These are phyloP conservation scores for Asterionellopsis glacialis DNA, from an alignment of 108 stramenopile genomes.

Conservation along the genomic window DNA sequence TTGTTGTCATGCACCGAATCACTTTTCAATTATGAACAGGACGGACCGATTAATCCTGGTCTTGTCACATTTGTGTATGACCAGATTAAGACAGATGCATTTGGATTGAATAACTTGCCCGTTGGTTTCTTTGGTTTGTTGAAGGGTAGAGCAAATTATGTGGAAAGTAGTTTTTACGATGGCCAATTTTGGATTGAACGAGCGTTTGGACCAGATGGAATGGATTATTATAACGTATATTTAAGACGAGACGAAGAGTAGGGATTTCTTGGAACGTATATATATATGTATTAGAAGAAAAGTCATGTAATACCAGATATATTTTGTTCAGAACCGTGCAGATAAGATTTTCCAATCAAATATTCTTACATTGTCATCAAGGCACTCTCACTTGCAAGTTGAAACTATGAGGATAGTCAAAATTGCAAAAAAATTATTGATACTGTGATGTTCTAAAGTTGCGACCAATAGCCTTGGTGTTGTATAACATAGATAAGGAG, in stretches of 20 bases:
- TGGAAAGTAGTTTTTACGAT: slow-evolving; percentile 69
- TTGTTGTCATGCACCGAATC: neutral
- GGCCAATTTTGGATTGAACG: slow-evolving; percentile 67
- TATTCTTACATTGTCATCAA: too few species aligned
- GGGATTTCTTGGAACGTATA: too few species aligned
- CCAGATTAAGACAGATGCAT: slow-evolving; percentile 58
- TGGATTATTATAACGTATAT: slow-evolving; percentile 34
- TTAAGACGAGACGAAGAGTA: slow-evolving; percentile 15
- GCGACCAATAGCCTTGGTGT: too few species aligned
- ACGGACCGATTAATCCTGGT: slow-evolving; percentile 46
- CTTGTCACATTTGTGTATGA: slow-evolving; percentile 59
- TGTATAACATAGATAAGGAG: too few species aligned
- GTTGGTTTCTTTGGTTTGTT: slow-evolving; percentile 70
- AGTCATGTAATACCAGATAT: too few species aligned
- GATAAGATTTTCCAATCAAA: too few species aligned
- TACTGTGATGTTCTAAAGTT: too few species aligned
- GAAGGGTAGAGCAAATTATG: slow-evolving; percentile 48
- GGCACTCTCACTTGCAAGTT: too few species aligned
- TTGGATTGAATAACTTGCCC: slow-evolving; percentile 59
- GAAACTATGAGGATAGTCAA: too few species aligned
- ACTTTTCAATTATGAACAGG: slow-evolving; percentile 16
- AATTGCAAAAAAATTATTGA: too few species aligned
- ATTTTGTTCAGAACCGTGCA: too few species aligned
- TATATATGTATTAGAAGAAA: too few species aligned
- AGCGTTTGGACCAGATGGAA: slow-evolving; percentile 20